Conservation (phyloP, 2,329 filamentous ascomycete species). For the Penicillium sp. region DNA sequence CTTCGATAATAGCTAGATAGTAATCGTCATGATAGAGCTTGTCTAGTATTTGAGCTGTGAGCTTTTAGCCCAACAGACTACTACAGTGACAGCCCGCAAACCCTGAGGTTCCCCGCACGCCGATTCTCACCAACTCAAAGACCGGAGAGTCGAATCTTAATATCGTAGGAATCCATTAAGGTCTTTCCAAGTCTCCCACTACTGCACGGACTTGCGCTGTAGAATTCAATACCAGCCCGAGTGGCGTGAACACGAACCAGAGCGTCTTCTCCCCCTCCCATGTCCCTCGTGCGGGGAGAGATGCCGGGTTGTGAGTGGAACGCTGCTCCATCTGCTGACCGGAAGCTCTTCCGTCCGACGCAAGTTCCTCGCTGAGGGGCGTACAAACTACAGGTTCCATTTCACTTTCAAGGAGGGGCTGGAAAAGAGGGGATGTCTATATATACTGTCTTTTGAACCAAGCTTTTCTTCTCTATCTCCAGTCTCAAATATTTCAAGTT, state of each 20-base stretch:
- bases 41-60: no score
- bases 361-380: conserved; percentile 7
- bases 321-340: conserved; percentile 11
- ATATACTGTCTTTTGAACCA: background rate
- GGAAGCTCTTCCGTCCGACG: conserved; percentile 5
- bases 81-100: background rate
- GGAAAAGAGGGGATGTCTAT: background rate
- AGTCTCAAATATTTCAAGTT: background rate
- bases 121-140: background rate
- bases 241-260: conserved; percentile 10
- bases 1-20: no score
- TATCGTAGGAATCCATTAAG: no score
- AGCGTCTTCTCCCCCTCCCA: conserved; percentile 6
- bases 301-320: conserved; percentile 6
- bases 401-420: no score
- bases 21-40: no score
- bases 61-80: no score
- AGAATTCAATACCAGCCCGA: conserved; percentile 1
- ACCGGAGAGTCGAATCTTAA: background rate
- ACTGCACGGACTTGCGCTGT: background rate
- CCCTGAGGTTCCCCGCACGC: conserved; percentile 11
- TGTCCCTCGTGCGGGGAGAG: conserved; percentile 22
- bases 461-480: background rate
- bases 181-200: conserved; percentile 1
- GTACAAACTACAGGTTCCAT: conserved; percentile 1